Evolutionary conservation across 192 early-diverging fungal genomes (phyloP).

Genomic region (Entomortierella lignicola): DNA sequence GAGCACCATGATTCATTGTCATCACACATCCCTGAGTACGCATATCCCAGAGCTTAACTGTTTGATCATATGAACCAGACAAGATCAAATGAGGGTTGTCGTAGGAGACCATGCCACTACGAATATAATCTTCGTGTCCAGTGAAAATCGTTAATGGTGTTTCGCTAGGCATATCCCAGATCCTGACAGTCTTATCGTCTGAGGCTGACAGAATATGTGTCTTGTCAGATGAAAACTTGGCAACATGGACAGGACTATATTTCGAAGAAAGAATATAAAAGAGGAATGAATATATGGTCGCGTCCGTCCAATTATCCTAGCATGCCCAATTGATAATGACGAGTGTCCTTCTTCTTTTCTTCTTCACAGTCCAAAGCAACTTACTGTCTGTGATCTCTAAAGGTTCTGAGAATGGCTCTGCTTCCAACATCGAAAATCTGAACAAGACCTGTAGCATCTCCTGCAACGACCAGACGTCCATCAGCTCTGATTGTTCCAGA

Average conservation of each 20-base stretch:
- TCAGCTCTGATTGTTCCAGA: slow-evolving; percentile 84
- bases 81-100: slow-evolving; percentile 86
- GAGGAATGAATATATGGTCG: neutral
- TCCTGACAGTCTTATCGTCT: slow-evolving; percentile 91
- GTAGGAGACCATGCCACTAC: slow-evolving; percentile 74
- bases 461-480: slow-evolving; percentile 92
- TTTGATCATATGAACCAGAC: slow-evolving; percentile 96
- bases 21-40: slow-evolving; percentile 78
- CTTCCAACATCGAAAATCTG: slow-evolving; percentile 81
- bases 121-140: slow-evolving; percentile 94
- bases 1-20: slow-evolving; percentile 83
- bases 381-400: slow-evolving; percentile 67
- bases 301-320: no score
- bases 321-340: no score
- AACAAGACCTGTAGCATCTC: slow-evolving; percentile 89
- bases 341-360: no score
- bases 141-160: slow-evolving; percentile 72
- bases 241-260: slow-evolving; percentile 80
- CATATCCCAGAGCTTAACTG: slow-evolving; percentile 92
- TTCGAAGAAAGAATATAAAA: neutral
- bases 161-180: slow-evolving; percentile 96
- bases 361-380: neutral
- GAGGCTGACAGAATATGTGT: slow-evolving; percentile 87
- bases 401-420: slow-evolving; percentile 76
- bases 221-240: slow-evolving; percentile 84